These are phyloP conservation scores for Globisporangium recalcitrans DNA, from an alignment of 352 stramenopile species.

Conservation along the genomic window DNA sequence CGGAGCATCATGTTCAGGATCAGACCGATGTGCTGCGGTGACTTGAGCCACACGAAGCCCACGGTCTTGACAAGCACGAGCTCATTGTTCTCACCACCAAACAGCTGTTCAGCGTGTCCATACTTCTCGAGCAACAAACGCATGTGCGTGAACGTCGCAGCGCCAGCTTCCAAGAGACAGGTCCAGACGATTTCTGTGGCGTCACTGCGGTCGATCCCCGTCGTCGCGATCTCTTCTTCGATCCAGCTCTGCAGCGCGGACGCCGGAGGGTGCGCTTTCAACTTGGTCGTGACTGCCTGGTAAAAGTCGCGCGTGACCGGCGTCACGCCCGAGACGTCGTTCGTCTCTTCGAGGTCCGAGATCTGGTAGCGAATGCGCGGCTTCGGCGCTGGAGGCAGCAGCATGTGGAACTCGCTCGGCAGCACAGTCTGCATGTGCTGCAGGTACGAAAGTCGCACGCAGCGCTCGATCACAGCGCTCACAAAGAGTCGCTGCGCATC, in stretches of 20 bases:
- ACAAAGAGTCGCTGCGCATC: conserved; percentile 82
- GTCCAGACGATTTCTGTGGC: conserved; percentile 72
- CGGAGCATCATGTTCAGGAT: conserved; percentile 81
- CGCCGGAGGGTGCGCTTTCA: conserved; percentile 62
- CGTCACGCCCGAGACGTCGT: conserved; percentile 22
- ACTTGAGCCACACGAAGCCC: conserved; percentile 73
- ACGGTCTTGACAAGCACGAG: conserved; percentile 66
- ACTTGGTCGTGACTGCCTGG: conserved; percentile 48
- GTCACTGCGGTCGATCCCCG: conserved; percentile 39
- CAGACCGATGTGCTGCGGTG: conserved; percentile 75
- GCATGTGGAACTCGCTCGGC: conserved; percentile 66
- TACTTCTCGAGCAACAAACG: conserved; percentile 80
- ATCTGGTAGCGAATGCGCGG: conserved; percentile 59
- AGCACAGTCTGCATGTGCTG: conserved; percentile 80
- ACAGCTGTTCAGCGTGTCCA: conserved; percentile 42
- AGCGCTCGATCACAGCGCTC: conserved; percentile 78
- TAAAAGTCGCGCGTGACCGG: conserved; percentile 44
- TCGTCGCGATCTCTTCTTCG: conserved; percentile 41
- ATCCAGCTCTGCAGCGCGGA: conserved; percentile 52
- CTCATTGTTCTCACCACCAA: conserved; percentile 40
- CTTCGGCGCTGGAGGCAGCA: conserved; percentile 67
- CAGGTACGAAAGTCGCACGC: conserved; percentile 78
- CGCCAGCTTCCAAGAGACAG: conserved; percentile 65
- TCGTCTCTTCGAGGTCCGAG: conserved; percentile 10
- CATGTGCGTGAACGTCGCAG: conserved; percentile 82